Evolutionary conservation across 768 basidiomycete species (phyloP), one percentile per base, ranked within the genome.

Genomic region (Pleurotus eryngii): DNA sequence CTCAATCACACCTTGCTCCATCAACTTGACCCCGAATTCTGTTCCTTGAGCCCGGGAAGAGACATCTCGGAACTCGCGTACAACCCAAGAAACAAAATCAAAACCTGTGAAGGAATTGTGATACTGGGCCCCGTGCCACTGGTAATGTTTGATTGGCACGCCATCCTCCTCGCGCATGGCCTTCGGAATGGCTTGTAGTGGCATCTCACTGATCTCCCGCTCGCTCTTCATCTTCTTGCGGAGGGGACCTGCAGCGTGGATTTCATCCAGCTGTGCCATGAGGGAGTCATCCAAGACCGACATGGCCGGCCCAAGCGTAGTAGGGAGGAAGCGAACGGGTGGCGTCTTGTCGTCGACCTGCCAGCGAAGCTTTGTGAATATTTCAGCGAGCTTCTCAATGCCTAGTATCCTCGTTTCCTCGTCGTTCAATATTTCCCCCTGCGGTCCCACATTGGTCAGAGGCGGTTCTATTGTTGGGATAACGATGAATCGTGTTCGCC

Each of bases 401-500:
- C 97, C 97, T 40, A 92, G 74, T 20, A 97, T 79, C 14, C 92
- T 87, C 14, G 88, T 86, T 70, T 96, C 95, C 69, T 95, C 92
- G 27, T 93, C 91, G 62, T 86, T 84, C 49, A 96, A 78, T 54
- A 77, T 78, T 67, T 96, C 94, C 1, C 87, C 89, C 1, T 80
- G 79, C 0, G 88, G 79, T 0, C 86, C 84, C 11, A 76, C 72
- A 45, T 74, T 79, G 1, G 78, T 67, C 35, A 77, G 72, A 3
- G 30, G 30, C 58, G 84, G 79, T 38, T 92, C 89, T 12, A 82
- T 76, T 0, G 92, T 87, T 0, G 96, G 96, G 26, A 99, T 90
- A 17, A 99, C 85, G 22, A 98, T 80, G 68, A 97, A 97, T 18
- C 95, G 81, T 0, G 95, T 98, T 11, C 95, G 82, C 92, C 96